Conservation (phyloP, 345 rosid genomes). For the Draba incana region DNA sequence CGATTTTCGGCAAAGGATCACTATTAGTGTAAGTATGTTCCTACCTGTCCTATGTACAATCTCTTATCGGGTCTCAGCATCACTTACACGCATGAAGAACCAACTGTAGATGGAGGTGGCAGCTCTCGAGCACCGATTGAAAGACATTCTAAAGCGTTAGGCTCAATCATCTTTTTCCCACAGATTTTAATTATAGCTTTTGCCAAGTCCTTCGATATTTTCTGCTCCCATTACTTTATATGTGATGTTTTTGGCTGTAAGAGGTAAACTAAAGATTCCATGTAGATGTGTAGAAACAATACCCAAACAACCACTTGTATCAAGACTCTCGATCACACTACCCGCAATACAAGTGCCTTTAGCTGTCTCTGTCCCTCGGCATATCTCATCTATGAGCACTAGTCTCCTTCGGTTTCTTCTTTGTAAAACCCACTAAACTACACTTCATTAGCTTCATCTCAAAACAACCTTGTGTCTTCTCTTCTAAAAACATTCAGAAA, state of each 20-base stretch:
- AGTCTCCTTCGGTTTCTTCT: too few relatives aligned
- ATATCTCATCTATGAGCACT: constrained; percentile 92
- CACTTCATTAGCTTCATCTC: too few relatives aligned
- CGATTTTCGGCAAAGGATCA: neutral
- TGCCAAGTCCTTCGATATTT: constrained; percentile 52
- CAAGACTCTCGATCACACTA: constrained; percentile 81
- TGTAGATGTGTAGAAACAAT: constrained; percentile 95
- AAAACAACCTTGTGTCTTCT: too few relatives aligned
- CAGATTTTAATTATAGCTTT: constrained; percentile 51
- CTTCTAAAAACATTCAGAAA: too few relatives aligned
- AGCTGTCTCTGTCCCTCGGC: constrained; percentile 96
- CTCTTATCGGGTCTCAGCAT: constrained; percentile 78
- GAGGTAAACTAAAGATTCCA: constrained; percentile 77
- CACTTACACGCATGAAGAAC: constrained; percentile 85
- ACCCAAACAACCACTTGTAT: constrained; percentile 83
- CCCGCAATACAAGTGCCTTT: constrained; percentile 98
- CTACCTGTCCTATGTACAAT: constrained; percentile 91
- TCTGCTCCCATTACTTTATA: constrained; percentile 90
- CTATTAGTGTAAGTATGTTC: constrained; percentile 40
- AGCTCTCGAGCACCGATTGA: constrained; percentile 71
- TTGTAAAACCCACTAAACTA: too few relatives aligned
- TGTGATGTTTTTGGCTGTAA: constrained; percentile 54
- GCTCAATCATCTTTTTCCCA: constrained; percentile 57
- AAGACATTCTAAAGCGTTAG: constrained; percentile 51
- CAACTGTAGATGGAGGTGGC: constrained; percentile 94